These are phyloP conservation scores for Funneliformis geosporum DNA, from an alignment of 192 early-diverging fungal genomes.

Conservation along the genomic window DNA sequence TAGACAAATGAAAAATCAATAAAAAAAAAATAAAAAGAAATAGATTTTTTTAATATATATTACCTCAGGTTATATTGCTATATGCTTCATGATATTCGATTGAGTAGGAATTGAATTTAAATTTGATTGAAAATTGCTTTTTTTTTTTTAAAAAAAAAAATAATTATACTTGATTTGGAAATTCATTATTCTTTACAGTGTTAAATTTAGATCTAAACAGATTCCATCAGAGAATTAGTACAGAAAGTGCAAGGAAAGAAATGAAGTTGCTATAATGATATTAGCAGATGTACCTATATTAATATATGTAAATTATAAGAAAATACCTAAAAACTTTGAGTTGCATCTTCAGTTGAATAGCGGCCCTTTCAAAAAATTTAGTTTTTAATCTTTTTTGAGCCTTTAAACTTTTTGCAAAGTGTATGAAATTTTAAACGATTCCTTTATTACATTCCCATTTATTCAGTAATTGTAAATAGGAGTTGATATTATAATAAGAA, in stretches of 20 bases:
- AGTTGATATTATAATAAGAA: slow-evolving; percentile 52
- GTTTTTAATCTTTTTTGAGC: slow-evolving; percentile 76
- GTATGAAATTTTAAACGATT: slow-evolving; percentile 92
- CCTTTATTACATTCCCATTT: slow-evolving; percentile 99
- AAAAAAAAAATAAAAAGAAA: too few species aligned
- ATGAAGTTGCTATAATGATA: slow-evolving; percentile 92
- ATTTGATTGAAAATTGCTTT: slow-evolving; percentile 18
- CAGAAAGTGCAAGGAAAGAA: slow-evolving; percentile 94
- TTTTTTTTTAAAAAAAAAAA: too few species aligned
- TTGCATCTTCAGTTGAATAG: slow-evolving; percentile 96
- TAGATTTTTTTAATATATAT: neutral
- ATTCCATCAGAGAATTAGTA: too few species aligned
- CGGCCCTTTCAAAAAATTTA: slow-evolving; percentile 87
- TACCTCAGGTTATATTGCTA: slow-evolving; percentile 13
- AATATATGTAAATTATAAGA: neutral
- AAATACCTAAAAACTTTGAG: slow-evolving; percentile 63
- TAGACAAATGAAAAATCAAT: neutral
- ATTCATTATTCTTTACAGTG: too few species aligned
- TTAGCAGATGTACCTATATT: slow-evolving; percentile 87
- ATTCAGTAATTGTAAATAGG: slow-evolving; percentile 84
- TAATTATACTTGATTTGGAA: too few species aligned
- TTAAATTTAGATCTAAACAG: too few species aligned
- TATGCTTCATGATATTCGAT: slow-evolving; percentile 17
- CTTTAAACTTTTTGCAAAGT: slow-evolving; percentile 91
- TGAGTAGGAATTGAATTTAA: slow-evolving; percentile 10